Conservation (phyloP, 306 rosid genomes). For the Quillaja saponaria region DNA sequence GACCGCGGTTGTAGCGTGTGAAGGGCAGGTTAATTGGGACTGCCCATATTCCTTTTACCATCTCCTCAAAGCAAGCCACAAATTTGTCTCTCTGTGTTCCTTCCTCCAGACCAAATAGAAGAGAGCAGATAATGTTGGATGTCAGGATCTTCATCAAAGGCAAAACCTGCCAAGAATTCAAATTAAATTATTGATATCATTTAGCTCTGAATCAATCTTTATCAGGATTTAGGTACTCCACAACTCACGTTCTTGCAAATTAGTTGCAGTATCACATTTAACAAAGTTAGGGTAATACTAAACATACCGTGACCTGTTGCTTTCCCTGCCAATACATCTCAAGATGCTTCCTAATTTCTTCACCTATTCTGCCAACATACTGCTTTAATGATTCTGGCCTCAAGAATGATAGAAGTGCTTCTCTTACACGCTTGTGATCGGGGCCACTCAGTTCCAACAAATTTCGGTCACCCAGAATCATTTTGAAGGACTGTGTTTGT, state of each 20-base stretch:
- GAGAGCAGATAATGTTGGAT: too few relatives aligned
- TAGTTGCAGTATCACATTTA: too few relatives aligned
- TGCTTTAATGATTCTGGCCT: slow-evolving; percentile 47
- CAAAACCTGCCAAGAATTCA: too few relatives aligned
- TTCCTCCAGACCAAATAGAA: too few relatives aligned
- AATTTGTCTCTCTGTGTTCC: too few relatives aligned
- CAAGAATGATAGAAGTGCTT: slow-evolving; percentile 48
- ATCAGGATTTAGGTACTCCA: too few relatives aligned
- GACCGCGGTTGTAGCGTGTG: slow-evolving; percentile 40
- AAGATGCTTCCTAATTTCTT: slow-evolving; percentile 42
- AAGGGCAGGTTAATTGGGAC: slow-evolving; percentile 48
- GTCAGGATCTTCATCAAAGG: too few relatives aligned
- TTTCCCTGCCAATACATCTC: slow-evolving; percentile 45
- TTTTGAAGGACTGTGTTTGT: slow-evolving; percentile 32
- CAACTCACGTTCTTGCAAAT: too few relatives aligned
- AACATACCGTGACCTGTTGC: slow-evolving; percentile 38
- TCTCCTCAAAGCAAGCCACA: slow-evolving; percentile 26
- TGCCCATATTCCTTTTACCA: slow-evolving; percentile 48
- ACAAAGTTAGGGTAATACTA: too few relatives aligned
- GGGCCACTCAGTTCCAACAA: slow-evolving; percentile 26
- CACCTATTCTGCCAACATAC: slow-evolving; percentile 48
- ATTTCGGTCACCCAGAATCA: slow-evolving; percentile 39
- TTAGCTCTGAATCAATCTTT: too few relatives aligned
- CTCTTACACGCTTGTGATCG: slow-evolving; percentile 47
- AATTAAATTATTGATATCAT: too few relatives aligned